A percentile compares a stretch with the other conserved stretches of the same genome.
Evolutionary conservation across 2,329 filamentous ascomycete species (phyloP).

Genomic region (Acrocalymma vagum): DNA sequence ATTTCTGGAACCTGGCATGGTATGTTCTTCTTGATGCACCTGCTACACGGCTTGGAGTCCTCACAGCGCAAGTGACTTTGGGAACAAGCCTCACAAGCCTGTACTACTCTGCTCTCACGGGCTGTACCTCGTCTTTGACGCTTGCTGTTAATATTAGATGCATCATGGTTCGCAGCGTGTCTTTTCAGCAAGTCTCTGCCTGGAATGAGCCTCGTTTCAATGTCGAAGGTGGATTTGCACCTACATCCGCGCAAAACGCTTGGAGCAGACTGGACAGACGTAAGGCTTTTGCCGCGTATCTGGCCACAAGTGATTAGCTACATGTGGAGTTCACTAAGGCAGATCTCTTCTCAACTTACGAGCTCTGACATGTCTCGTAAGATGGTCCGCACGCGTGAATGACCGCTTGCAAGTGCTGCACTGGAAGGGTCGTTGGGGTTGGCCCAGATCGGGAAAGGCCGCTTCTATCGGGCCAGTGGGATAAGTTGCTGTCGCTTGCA

Average conservation of each 20-base stretch:
- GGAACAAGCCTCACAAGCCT: conserved; percentile 63
- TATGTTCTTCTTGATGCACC: conserved; percentile 60
- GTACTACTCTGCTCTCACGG: conserved; percentile 41
- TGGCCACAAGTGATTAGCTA: conserved; percentile 21
- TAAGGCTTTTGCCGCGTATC: conserved; percentile 56
- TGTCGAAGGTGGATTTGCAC: conserved; percentile 12
- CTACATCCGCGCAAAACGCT: conserved; percentile 56
- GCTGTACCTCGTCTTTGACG: conserved; percentile 32
- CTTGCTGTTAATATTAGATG: conserved; percentile 43
- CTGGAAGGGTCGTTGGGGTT: conserved; percentile 49
- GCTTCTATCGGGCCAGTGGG: conserved; percentile 8
- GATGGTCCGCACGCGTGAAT: conserved; percentile 62
- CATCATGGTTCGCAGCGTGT: conserved; percentile 56
- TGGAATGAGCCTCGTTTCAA: conserved; percentile 8
- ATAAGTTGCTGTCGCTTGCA: conserved; percentile 23
- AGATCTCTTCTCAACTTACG: too few relatives aligned
- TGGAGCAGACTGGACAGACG: conserved; percentile 54
- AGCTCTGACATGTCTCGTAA: conserved; percentile 62
- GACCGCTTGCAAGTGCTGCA: conserved; percentile 62
- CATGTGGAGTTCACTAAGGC: too few relatives aligned
- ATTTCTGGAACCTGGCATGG: conserved; percentile 46
- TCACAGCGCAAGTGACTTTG: conserved; percentile 62
- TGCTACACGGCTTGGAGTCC: conserved; percentile 62
- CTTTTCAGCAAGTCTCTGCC: conserved; percentile 59
- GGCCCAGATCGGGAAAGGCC: conserved; percentile 25